Conservation (phyloP, 2,329 filamentous ascomycete species). For the Trichoderma lentiforme region DNA sequence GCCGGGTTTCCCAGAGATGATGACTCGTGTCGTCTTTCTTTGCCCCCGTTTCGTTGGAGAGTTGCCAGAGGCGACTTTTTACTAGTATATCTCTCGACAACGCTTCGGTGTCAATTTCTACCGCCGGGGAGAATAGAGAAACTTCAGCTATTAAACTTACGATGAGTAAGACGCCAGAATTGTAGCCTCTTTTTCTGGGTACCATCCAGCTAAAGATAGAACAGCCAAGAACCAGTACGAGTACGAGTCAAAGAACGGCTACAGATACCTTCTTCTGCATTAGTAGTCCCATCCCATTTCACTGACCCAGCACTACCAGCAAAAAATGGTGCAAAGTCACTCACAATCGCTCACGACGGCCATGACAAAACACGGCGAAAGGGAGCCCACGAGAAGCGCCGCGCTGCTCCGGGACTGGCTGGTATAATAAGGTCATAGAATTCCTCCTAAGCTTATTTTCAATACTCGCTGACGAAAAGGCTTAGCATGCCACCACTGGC, state of each 20-base stretch:
- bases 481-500: conserved; percentile 13
- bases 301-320: not conserved
- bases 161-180: not conserved
- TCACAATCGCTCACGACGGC: not conserved
- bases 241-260: not conserved
- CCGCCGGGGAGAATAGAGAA: not conserved
- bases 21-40: not conserved
- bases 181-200: not conserved
- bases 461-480: conserved; percentile 17
- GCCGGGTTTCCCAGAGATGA: not conserved
- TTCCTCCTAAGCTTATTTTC: conserved; percentile 20
- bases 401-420: not conserved
- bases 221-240: not conserved
- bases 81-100: not conserved
- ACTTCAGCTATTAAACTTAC: not conserved
- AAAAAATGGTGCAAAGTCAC: not conserved
- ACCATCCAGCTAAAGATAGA: not conserved
- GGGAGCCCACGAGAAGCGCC: not conserved
- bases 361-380: not conserved
- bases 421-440: conserved; percentile 17
- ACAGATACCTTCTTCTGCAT: not conserved
- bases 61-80: not conserved
- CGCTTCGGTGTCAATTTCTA: conserved; percentile 6
- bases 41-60: not conserved
- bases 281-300: not conserved